phyloP scores from a whole-genome alignment of 2,329 filamentous ascomycete species.

The Fusarium fracticaudum region DNA sequence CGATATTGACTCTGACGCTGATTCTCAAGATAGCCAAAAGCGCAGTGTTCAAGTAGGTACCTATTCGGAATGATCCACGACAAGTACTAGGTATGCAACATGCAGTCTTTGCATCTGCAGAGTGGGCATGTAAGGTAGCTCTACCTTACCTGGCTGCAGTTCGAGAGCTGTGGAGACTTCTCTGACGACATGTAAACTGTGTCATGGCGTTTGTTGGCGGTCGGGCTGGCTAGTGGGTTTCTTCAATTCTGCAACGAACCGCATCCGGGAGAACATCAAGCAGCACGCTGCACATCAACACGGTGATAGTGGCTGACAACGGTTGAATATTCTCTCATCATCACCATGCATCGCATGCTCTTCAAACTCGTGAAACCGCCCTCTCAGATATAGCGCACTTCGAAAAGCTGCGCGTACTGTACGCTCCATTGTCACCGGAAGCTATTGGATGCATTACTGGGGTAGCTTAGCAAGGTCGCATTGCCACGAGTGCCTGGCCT shows the following conservation, averaged over 20 bases:
- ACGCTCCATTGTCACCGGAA: constrained; percentile 14
- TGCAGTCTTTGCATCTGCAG: constrained; percentile 6
- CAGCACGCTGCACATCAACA: not conserved
- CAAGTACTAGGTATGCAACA: not conserved
- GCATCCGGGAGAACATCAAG: constrained; percentile 21
- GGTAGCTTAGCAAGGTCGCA: constrained; percentile 29
- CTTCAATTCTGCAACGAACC: constrained; percentile 15
- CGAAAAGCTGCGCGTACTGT: not conserved
- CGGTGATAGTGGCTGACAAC: not conserved
- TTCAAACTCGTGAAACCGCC: not conserved
- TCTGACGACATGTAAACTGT: constrained; percentile 34
- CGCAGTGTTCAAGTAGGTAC: not conserved
- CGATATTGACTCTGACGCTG: not conserved
- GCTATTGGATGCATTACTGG: constrained; percentile 30
- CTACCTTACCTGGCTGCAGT: constrained; percentile 9
- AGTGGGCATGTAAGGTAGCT: constrained; percentile 20
- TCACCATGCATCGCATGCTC: not conserved
- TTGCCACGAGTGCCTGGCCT: constrained; percentile 35
- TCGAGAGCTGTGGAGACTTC: constrained; percentile 28
- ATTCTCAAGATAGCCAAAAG: constrained; percentile 2
- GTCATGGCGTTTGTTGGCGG: constrained; percentile 24
- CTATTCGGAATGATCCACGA: constrained; percentile 16
- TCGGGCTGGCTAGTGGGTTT: constrained; percentile 9
- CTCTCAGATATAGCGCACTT: constrained; percentile 2
- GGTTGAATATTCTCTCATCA: not conserved